Evolutionary conservation across 1,139 yeast genomes (phyloP).

Genomic region (Lipomyces yarrowii): DNA sequence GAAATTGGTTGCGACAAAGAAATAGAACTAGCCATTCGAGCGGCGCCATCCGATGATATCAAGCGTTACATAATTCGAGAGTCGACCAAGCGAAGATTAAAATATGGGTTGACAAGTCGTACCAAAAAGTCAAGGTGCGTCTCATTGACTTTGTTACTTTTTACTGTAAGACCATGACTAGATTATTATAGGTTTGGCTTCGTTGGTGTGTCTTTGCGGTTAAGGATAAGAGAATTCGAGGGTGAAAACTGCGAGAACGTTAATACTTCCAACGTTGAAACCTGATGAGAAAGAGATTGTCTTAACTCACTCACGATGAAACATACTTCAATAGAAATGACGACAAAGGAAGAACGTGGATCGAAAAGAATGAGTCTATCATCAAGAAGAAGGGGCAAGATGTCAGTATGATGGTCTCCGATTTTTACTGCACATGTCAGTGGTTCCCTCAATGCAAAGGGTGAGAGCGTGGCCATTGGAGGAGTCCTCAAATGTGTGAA

Average conservation of each 20-base stretch:
- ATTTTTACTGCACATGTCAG: background rate
- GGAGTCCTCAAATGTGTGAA: background rate
- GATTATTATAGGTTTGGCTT: too few relatives aligned
- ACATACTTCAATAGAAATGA: background rate
- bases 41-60: too few relatives aligned
- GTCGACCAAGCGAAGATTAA: too few relatives aligned
- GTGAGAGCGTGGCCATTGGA: background rate
- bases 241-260: background rate
- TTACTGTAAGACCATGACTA: too few relatives aligned
- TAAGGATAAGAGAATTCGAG: background rate
- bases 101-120: too few relatives aligned
- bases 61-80: too few relatives aligned
- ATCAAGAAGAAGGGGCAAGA: background rate
- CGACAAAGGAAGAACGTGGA: background rate
- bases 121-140: too few relatives aligned
- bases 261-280: background rate
- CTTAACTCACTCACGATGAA: background rate
- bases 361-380: background rate
- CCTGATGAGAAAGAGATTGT: background rate
- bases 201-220: background rate
- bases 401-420: background rate
- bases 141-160: too few relatives aligned
- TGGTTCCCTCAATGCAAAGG: background rate
- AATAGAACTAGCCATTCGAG: too few relatives aligned
- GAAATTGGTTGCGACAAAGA: background rate